Conservation (phyloP, 2,329 filamentous ascomycete genomes). For the Talaromyces sp. region DNA sequence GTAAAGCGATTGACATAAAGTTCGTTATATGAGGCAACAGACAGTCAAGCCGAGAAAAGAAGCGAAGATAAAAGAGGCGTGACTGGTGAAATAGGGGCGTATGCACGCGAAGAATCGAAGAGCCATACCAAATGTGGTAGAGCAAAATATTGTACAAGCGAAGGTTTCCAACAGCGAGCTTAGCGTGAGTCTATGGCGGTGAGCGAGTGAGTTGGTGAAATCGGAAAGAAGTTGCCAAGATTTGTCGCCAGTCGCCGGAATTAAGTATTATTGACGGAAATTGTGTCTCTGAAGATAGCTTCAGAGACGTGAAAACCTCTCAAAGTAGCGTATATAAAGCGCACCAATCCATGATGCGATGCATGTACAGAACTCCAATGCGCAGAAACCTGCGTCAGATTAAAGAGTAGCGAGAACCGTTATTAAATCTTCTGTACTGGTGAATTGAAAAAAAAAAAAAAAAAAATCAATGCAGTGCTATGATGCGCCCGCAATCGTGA, state of each 20-base stretch:
- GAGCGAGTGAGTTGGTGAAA: constrained; percentile 10
- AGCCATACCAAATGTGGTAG: constrained; percentile 18
- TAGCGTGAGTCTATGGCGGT: constrained; percentile 2
- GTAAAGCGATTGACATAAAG: constrained; percentile 41
- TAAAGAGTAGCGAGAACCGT: constrained; percentile 19
- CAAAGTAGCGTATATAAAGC: constrained; percentile 19
- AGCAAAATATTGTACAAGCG: constrained; percentile 34
- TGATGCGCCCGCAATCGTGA: constrained; percentile 12
- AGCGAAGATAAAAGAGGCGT: constrained; percentile 24
- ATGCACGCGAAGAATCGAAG: constrained; percentile 30
- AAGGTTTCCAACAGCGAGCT: constrained; percentile 32
- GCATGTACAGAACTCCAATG: constrained; percentile 34
- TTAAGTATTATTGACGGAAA: constrained; percentile 41
- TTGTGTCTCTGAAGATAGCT: constrained; percentile 19
- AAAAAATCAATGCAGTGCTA: constrained; percentile 32
- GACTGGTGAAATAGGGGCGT: constrained; percentile 33
- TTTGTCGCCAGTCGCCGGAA: constrained; percentile 28
- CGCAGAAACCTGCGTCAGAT: constrained; percentile 21
- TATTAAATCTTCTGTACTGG: constrained; percentile 32
- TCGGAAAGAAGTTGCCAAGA: constrained; percentile 17
- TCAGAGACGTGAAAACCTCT: constrained; percentile 16
- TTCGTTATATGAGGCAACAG: constrained; percentile 28
- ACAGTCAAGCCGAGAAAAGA: constrained; percentile 15
- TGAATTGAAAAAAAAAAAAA: too few species aligned
- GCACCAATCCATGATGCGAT: constrained; percentile 26